Conservation (phyloP, 1,284 basidiomycete species). For the Rhodofomes roseus region DNA sequence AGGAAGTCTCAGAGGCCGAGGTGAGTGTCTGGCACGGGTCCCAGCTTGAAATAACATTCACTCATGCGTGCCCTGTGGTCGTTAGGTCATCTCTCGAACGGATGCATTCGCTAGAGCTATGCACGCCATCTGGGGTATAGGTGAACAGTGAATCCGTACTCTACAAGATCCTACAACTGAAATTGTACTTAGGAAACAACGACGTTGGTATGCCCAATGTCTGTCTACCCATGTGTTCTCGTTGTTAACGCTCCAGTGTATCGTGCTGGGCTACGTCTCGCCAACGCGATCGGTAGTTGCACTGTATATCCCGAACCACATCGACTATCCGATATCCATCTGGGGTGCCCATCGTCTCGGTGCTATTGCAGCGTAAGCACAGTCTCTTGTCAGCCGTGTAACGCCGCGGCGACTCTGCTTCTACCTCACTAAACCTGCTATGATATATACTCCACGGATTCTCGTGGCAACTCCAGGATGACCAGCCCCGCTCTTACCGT, state of each 20-base stretch:
- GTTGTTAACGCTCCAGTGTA: background rate
- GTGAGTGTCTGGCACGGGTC: background rate
- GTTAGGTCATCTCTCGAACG: constrained; percentile 8
- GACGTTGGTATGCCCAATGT: constrained; percentile 19
- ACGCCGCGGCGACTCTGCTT: too few species aligned
- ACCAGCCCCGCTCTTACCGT: constrained; percentile 62
- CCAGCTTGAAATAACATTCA: background rate
- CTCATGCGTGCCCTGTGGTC: background rate
- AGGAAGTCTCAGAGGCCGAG: background rate
- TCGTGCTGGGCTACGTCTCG: background rate
- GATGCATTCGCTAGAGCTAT: constrained; percentile 11
- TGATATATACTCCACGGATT: too few species aligned
- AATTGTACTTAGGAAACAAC: constrained; percentile 11
- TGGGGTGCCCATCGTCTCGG: constrained; percentile 66
- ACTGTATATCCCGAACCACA: constrained; percentile 22
- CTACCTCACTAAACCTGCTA: too few species aligned
- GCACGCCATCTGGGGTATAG: constrained; percentile 4
- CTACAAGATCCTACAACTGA: background rate
- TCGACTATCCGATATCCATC: constrained; percentile 14
- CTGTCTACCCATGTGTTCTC: background rate
- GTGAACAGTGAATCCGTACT: background rate
- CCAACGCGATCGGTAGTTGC: constrained; percentile 13
- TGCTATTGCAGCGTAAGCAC: constrained; percentile 56
- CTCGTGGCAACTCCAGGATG: constrained; percentile 32
- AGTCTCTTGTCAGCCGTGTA: background rate